phyloP scores from a whole-genome alignment of 345 rosid species.

The Triadica sebifera region DNA sequence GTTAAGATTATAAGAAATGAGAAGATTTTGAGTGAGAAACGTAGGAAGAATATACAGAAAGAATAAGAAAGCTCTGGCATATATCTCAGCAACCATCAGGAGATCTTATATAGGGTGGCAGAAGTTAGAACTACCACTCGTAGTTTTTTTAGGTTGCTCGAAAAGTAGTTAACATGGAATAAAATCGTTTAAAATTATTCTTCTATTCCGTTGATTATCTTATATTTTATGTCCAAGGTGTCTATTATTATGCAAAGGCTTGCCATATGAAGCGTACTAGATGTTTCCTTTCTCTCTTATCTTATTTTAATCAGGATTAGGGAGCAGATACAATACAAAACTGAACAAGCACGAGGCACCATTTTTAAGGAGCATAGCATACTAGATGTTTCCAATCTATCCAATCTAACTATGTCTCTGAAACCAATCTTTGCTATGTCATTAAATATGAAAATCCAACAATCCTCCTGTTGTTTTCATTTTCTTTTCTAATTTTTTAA shows the following conservation, averaged over 20 bases:
- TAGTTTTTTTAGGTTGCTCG: slow-evolving; percentile 25
- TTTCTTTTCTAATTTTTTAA: too few species aligned
- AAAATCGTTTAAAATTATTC: slow-evolving; percentile 28
- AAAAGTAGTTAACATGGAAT: slow-evolving; percentile 34
- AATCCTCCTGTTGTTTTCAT: too few species aligned
- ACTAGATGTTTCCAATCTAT: too few species aligned
- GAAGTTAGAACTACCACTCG: slow-evolving; percentile 25
- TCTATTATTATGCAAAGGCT: slow-evolving; percentile 15
- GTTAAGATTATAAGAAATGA: slow-evolving; percentile 22
- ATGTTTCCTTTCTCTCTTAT: slow-evolving; percentile 37
- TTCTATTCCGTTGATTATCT: too few species aligned
- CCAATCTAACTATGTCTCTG: too few species aligned
- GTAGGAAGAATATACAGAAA: slow-evolving; percentile 43
- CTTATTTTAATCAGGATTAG: slow-evolving; percentile 6
- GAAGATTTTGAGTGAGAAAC: slow-evolving; percentile 33
- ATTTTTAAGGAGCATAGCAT: too few species aligned
- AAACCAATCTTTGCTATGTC: slow-evolving; percentile 37
- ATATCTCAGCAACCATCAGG: slow-evolving; percentile 39
- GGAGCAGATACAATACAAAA: slow-evolving; percentile 23
- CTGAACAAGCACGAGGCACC: slow-evolving; percentile 50
- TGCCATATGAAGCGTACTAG: slow-evolving; percentile 29
- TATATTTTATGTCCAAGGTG: slow-evolving; percentile 37
- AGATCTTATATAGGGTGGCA: slow-evolving; percentile 51
- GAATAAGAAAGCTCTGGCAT: slow-evolving; percentile 51
- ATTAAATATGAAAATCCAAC: slow-evolving; percentile 25